Conservation (phyloP, 441 rosid genomes). For the Adansonia gregorii region DNA sequence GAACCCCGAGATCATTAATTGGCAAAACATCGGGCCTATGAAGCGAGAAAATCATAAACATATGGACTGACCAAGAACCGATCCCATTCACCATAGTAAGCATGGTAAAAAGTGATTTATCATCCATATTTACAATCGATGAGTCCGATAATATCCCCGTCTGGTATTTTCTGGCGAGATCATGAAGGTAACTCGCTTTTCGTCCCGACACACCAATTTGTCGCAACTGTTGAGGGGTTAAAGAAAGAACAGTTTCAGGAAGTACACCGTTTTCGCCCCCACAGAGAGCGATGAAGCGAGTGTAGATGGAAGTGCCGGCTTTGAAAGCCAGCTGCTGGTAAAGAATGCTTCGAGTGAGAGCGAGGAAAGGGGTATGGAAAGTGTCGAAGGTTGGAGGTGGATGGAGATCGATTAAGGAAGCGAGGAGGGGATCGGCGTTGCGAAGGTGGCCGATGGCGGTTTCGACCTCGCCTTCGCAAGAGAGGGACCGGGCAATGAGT, state of each 20-base stretch:
- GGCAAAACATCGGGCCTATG: conserved; percentile 97
- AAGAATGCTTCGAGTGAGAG: conserved; percentile 84
- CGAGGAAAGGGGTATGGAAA: conserved; percentile 78
- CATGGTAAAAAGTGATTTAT: conserved; percentile 92
- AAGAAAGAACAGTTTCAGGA: conserved; percentile 70
- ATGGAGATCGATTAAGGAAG: conserved; percentile 63
- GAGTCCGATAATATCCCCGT: conserved; percentile 81
- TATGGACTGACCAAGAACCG: conserved; percentile 98
- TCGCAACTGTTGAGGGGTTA: conserved; percentile 74
- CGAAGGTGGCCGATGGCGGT: conserved; percentile 77
- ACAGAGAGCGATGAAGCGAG: conserved; percentile 78
- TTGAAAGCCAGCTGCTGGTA: conserved; percentile 89
- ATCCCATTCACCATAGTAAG: conserved; percentile 97
- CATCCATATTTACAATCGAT: conserved; percentile 84
- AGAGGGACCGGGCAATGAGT: conserved; percentile 65
- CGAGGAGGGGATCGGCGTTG: conserved; percentile 64
- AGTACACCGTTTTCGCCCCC: conserved; percentile 76
- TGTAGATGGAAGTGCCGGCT: conserved; percentile 88
- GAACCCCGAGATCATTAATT: conserved; percentile 80
- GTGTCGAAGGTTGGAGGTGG: conserved; percentile 77
- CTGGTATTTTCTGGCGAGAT: conserved; percentile 86
- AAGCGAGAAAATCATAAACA: conserved; percentile 95
- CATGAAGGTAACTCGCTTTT: conserved; percentile 91
- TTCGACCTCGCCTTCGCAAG: conserved; percentile 83
- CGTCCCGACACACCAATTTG: conserved; percentile 93